phyloP scores from a whole-genome alignment of 2,329 filamentous ascomycete genomes.

The Calonectria pseudoreteaudii region DNA sequence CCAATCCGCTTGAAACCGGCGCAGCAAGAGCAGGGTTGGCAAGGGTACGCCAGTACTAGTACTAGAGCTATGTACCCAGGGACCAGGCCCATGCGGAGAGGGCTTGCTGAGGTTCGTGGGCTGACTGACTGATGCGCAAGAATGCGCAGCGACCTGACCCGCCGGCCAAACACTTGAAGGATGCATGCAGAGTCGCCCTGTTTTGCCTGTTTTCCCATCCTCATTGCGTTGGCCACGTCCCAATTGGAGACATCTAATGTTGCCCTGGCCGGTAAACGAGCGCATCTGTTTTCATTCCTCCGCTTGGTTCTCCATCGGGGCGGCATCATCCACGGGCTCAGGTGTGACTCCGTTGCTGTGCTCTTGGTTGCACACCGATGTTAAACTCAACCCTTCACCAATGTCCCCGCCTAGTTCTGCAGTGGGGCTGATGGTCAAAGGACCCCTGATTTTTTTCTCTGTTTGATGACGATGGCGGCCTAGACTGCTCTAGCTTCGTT shows the following conservation, averaged over 20 bases:
- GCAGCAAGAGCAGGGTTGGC: neutral
- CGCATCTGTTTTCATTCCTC: conserved; percentile 8
- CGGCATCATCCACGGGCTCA: conserved; percentile 14
- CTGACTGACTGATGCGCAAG: neutral
- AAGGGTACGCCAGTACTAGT: conserved; percentile 2
- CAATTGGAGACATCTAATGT: neutral
- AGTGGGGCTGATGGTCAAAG: conserved; percentile 9
- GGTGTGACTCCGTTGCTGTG: neutral
- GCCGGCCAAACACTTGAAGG: neutral
- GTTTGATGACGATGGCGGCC: conserved; percentile 13
- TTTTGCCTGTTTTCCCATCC: neutral
- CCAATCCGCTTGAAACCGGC: conserved; percentile 12
- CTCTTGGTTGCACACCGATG: conserved; percentile 14
- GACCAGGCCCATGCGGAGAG: conserved; percentile 4
- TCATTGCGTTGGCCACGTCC: neutral
- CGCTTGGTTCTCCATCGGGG: neutral
- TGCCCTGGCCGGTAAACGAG: neutral
- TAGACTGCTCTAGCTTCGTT: conserved; percentile 8
- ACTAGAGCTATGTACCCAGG: conserved; percentile 2
- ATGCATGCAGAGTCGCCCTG: neutral
- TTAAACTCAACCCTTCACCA: conserved; percentile 14
- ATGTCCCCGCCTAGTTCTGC: neutral
- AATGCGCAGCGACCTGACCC: neutral
- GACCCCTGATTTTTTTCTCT: conserved; percentile 13
- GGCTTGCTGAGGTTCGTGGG: conserved; percentile 6